Evolutionary conservation across 306 rosid genomes (phyloP).

Genomic region (Luffa acutangula): DNA sequence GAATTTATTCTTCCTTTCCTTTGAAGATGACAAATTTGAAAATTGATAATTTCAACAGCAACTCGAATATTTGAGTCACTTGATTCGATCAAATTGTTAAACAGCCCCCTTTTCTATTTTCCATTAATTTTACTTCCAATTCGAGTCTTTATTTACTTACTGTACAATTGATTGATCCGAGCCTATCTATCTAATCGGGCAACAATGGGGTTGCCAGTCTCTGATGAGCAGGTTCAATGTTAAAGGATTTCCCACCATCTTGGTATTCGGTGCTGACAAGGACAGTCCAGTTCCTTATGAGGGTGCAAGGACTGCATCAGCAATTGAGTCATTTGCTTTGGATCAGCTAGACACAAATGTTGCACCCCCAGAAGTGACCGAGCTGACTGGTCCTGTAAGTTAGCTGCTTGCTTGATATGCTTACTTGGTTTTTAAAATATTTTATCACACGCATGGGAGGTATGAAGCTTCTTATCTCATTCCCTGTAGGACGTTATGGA

Average conservation of each 20-base stretch:
- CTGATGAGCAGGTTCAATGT: conserved; percentile 93
- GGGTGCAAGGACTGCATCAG: conserved; percentile 81
- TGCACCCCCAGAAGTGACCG: conserved; percentile 91
- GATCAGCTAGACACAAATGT: conserved; percentile 77
- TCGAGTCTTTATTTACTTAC: neutral
- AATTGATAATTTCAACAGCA: neutral
- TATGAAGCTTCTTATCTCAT: conserved; percentile 8
- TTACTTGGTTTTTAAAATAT: neutral
- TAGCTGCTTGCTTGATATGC: conserved; percentile 3
- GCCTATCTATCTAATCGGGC: neutral
- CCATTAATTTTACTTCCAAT: neutral
- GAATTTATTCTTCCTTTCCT: neutral
- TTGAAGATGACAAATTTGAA: neutral
- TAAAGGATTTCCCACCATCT: conserved; percentile 95
- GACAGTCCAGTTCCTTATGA: conserved; percentile 82
- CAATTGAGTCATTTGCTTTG: conserved; percentile 81
- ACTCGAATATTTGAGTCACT: neutral
- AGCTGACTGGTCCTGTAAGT: conserved; percentile 67
- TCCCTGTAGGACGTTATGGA: conserved; percentile 62
- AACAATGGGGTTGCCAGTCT: conserved; percentile 38
- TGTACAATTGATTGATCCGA: neutral
- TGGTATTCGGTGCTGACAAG: conserved; percentile 92
- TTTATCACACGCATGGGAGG: neutral
- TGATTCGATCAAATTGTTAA: neutral
- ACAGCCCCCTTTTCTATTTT: no score